Evolutionary conservation across 129 eudicot species (phyloP), one percentile per base, ranked within the genome.

Genomic region (Arctium lappa): DNA sequence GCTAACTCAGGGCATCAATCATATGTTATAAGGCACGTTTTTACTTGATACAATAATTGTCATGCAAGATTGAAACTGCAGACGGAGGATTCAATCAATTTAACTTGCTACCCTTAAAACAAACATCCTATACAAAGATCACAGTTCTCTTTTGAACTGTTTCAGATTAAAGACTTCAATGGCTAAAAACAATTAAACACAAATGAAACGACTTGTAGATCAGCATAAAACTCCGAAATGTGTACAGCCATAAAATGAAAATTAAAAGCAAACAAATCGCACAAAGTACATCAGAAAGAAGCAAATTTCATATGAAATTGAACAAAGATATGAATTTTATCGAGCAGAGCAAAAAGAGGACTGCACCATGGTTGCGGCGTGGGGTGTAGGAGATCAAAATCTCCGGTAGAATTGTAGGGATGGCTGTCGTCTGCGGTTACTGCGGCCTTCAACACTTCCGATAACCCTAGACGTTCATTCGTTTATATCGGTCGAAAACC

Each of bases 321-420:
- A 46, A 46, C 15, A 2, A 1, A 46, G 56, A 46, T 12, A 46
- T 42, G 50, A 42, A 42, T 42, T 42, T 42, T 30, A 27, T 69
- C 73, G 29, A 69, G 1, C 8, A 69, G 16, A 69, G 9, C 4
- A 34, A 1, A 56, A 72, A 36, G 0, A 16, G n/a, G 37, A 36
- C 7, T 72, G 44, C 22, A 72, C 75, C 75, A 72, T 72, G 75
- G 75, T 22, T 72, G 50, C 75, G 75, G 75, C 75, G 75, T 72
- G 75, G 37, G 13, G 44, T 15, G 75, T 16, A 36, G 75, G 75
- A 72, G 48, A 72, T 72, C 9, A 6, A n/a, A 72, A 72, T 72
- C 75, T 72, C 75, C 75, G 75, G 75, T 36, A 8, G 18, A 36
- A 11, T 15, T 72, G 40, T 69, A 69, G 38, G 73, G 73, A 10